Evolutionary conservation across 75 land plant species (phyloP).

Genomic region (Pseudotsuga menziesii): DNA sequence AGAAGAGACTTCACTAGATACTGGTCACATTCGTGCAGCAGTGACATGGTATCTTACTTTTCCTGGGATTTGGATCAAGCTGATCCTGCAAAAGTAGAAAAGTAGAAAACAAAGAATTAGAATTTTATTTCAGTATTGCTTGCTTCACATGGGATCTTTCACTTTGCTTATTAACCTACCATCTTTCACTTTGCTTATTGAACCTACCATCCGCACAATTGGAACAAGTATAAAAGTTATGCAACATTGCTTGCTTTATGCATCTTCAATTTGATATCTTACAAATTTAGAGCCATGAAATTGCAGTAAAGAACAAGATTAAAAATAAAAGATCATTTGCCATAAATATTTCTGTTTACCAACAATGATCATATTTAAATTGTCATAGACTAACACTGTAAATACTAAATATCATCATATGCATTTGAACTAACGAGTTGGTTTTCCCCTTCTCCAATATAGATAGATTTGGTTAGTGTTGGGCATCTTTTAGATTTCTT

Average conservation of each 20-base stretch:
- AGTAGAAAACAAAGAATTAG: not conserved
- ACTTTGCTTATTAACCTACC: not conserved
- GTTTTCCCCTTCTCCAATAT: not conserved
- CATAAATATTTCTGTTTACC: too few relatives aligned
- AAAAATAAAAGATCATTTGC: too few relatives aligned
- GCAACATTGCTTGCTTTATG: too few relatives aligned
- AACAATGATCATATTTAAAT: too few relatives aligned
- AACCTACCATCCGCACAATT: too few relatives aligned
- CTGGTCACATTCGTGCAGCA: not conserved
- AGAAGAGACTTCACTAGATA: not conserved
- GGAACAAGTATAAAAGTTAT: too few relatives aligned
- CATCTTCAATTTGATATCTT: too few relatives aligned
- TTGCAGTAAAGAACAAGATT: too few relatives aligned
- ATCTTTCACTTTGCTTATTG: not conserved
- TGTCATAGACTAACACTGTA: too few relatives aligned
- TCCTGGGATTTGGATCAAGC: not conserved
- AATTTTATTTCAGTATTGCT: not conserved
- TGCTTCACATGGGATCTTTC: not conserved
- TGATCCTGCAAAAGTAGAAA: constrained; percentile 6
- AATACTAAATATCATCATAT: not conserved
- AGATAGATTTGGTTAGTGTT: not conserved
- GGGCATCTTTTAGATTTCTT: not conserved
- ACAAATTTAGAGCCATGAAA: too few relatives aligned
- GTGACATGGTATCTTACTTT: not conserved
- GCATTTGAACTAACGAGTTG: not conserved